These are phyloP conservation scores for Sporobolomyces pararoseus DNA, from an alignment of 768 basidiomycete species.

Conservation along the genomic window DNA sequence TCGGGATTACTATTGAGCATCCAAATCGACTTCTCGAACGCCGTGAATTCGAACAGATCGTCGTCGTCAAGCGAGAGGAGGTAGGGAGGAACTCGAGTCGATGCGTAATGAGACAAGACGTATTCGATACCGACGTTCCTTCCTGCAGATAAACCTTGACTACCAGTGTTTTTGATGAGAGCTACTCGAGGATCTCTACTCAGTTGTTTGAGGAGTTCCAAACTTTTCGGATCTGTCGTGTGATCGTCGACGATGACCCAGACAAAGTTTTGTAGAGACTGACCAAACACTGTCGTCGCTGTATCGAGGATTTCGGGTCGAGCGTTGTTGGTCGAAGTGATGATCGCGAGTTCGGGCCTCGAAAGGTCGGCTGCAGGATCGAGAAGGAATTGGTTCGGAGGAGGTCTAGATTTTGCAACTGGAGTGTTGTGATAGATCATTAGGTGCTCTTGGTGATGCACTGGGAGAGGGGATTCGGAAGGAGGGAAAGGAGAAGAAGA, in stretches of 20 bases:
- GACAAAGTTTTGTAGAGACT: constrained; percentile 40
- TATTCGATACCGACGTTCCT: constrained; percentile 37
- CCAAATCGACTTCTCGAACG: constrained; percentile 42
- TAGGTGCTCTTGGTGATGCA: constrained; percentile 23
- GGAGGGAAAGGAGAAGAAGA: constrained; percentile 6
- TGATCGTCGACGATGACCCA: constrained; percentile 45
- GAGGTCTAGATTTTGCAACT: constrained; percentile 20
- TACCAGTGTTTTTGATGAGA: constrained; percentile 25
- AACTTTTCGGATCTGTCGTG: constrained; percentile 9
- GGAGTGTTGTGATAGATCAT: constrained; percentile 41
- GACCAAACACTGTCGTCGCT: constrained; percentile 32
- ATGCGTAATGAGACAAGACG: not conserved
- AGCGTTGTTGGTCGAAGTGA: constrained; percentile 43
- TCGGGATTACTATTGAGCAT: constrained; percentile 40
- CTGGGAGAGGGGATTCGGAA: constrained; percentile 28
- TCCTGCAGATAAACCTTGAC: constrained; percentile 19
- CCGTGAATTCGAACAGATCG: constrained; percentile 44
- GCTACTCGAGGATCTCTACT: constrained; percentile 32
- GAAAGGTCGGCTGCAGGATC: constrained; percentile 13
- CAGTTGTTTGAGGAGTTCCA: not conserved
- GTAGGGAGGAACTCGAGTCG: constrained; percentile 23
- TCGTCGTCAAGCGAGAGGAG: constrained; percentile 39
- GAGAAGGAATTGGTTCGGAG: constrained; percentile 41
- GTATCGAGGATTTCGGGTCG: constrained; percentile 32
- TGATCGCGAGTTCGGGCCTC: constrained; percentile 37